Evolutionary conservation across 768 basidiomycete species (phyloP).

Genomic region (Agrocybe chaxingu): DNA sequence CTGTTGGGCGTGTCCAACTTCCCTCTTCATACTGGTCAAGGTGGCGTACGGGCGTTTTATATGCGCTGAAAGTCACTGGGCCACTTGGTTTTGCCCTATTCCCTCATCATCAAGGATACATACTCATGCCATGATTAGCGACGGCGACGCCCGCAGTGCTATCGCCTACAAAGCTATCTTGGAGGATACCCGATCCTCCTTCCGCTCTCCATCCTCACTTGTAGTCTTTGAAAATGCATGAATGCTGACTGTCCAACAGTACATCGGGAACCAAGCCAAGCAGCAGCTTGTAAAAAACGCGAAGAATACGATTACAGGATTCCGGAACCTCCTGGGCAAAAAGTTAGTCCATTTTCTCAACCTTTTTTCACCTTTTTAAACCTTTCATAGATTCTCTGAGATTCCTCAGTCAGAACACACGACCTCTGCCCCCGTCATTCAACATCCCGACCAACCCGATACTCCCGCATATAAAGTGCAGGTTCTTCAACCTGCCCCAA

Average conservation of each 20-base stretch:
- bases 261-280: slow-evolving; percentile 93
- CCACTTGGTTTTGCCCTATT: too few relatives aligned
- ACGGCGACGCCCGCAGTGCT: too few relatives aligned
- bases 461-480: slow-evolving; percentile 83
- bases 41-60: too few relatives aligned
- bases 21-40: too few relatives aligned
- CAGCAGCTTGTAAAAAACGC: slow-evolving; percentile 94
- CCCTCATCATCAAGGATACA: too few relatives aligned
- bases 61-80: too few relatives aligned
- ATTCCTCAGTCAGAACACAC: slow-evolving; percentile 50
- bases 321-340: slow-evolving; percentile 91
- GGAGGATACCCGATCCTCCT: too few relatives aligned
- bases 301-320: slow-evolving; percentile 91
- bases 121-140: too few relatives aligned
- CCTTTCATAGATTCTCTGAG: slow-evolving; percentile 63
- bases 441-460: slow-evolving; percentile 68
- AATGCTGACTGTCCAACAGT: slow-evolving; percentile 42
- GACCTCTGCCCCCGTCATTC: slow-evolving; percentile 69
- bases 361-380: neutral
- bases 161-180: too few relatives aligned
- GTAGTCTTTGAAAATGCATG: too few relatives aligned
- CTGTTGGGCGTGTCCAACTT: too few relatives aligned
- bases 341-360: slow-evolving; percentile 47
- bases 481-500: slow-evolving; percentile 74
- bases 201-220: too few relatives aligned